Conservation (phyloP, 306 rosid genomes). For the Sphenostylis stenocarpa region DNA sequence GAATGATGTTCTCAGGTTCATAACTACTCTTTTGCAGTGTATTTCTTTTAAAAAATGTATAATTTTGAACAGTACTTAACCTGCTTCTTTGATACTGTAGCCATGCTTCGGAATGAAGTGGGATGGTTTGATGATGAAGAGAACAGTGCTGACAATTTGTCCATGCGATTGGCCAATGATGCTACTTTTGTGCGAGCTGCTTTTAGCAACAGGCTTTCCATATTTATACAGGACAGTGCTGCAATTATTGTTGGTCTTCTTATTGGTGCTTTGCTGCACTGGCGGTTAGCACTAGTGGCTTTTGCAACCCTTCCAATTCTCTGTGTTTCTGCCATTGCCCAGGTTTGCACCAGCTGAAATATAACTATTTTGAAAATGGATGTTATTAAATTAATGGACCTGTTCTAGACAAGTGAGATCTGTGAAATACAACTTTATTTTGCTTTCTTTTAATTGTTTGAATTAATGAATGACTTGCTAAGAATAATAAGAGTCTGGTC, state of each 20-base stretch:
- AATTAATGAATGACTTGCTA: conserved; percentile 25
- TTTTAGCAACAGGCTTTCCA: conserved; percentile 96
- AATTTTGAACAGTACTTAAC: conserved; percentile 29
- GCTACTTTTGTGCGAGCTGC: conserved; percentile 99
- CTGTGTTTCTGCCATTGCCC: conserved; percentile 91
- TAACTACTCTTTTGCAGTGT: conserved; percentile 22
- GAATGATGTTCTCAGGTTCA: conserved; percentile 99
- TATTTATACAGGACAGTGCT: conserved; percentile 97
- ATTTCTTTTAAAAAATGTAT: conserved; percentile 16
- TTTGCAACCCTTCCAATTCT: conserved; percentile 91
- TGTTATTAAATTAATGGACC: conserved; percentile 7
- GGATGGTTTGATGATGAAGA: conserved; percentile 99
- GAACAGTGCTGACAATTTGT: conserved; percentile 93
- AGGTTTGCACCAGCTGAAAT: conserved; percentile 58
- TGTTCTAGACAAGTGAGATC: conserved; percentile 5
- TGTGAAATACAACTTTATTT: not conserved
- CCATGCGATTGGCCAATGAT: conserved; percentile 99
- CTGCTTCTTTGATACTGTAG: conserved; percentile 55
- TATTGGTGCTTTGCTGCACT: conserved; percentile 81
- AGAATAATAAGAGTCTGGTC: not conserved
- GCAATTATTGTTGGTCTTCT: conserved; percentile 94
- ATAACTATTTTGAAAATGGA: not conserved
- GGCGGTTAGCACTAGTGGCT: conserved; percentile 98
- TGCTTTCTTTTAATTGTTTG: not conserved
- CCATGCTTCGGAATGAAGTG: conserved; percentile 96